Evolutionary conservation across 176 grass and related monocot species (phyloP), one percentile per base, ranked within the genome.

Genomic region (Pontederia paniculata): DNA sequence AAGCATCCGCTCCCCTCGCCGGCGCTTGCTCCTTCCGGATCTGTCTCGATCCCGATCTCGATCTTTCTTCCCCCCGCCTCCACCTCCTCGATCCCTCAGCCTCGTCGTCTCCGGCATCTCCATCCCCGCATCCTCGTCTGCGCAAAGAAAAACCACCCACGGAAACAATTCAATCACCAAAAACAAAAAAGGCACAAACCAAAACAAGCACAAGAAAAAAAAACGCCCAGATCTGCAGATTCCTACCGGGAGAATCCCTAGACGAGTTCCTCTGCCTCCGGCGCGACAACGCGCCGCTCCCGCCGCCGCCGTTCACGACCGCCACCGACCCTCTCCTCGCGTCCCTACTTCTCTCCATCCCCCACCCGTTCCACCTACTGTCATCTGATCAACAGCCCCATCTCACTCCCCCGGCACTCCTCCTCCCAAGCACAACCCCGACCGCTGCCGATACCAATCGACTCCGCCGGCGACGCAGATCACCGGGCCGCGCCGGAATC

Each of bases 261-360:
- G 55, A 62, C 44, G 54, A 50, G 57, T 72, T 88, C 68, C 81
- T 72, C 68, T 79, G 73, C 48, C 88, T 66, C 17, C 84, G 75
- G 23, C 64, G 89, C 52, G 17, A 74, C 76, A 8, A 78, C 76
- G 50, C 85, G 54, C 54, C 82, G 19, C 78, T 85, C 55, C 65
- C 80, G 63, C 14, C 78, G 60, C 42, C 83, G 67, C 69, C 77
- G 50, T 63, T 62, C 70, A 71, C 71, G 78, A 1, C 65, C 73
- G 16, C 67, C 66, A 2, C 21, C 73, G 28, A 17, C 45, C 55
- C 50, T 44, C 88, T 69, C 57, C 83, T 75, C 9, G 57, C 71
- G 48, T 88, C 88, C 60, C 88, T 54, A 14, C 51, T 53, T 71
- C 58, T 19, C 69, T 57, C 7, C 65, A 57, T 60, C 31, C 9